phyloP scores from a whole-genome alignment of 805 yeast species.

The Nadsonia fulvescens region DNA sequence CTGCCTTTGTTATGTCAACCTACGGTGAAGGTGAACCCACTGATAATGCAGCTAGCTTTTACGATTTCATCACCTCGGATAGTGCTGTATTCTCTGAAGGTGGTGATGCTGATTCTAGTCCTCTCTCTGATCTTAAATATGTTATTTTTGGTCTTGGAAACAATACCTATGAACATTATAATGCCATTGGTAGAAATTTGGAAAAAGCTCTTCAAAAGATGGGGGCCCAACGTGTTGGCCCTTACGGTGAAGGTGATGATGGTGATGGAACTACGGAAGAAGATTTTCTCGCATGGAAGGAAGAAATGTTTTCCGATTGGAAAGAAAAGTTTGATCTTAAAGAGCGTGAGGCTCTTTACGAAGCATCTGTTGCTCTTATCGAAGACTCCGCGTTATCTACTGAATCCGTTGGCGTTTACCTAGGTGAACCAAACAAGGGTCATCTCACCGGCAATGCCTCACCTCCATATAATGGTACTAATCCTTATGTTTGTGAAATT shows the following conservation, averaged over 20 bases:
- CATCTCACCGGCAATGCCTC: constrained; percentile 26
- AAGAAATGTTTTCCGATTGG: constrained; percentile 45
- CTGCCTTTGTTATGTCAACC: constrained; percentile 71
- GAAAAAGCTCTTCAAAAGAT: constrained; percentile 33
- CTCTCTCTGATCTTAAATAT: constrained; percentile 40
- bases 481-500: constrained; percentile 70
- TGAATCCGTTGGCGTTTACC: constrained; percentile 30
- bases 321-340: constrained; percentile 46
- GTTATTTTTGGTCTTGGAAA: constrained; percentile 87
- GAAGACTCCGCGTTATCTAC: constrained; percentile 12
- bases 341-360: constrained; percentile 66
- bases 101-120: constrained; percentile 13
- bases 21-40: constrained; percentile 99
- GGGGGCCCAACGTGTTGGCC: constrained; percentile 59
- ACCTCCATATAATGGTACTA: constrained; percentile 66
- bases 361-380: constrained; percentile 35
- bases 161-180: constrained; percentile 82
- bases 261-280: constrained; percentile 91
- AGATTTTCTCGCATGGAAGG: constrained; percentile 89
- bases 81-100: constrained; percentile 30
- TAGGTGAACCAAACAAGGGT: constrained; percentile 68
- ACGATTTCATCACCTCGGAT: constrained; percentile 38
- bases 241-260: constrained; percentile 86
- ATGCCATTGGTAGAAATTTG: constrained; percentile 51
- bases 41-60: constrained; percentile 75